Conservation (phyloP, 2,329 filamentous ascomycete species). For the Colletotrichum sp. region DNA sequence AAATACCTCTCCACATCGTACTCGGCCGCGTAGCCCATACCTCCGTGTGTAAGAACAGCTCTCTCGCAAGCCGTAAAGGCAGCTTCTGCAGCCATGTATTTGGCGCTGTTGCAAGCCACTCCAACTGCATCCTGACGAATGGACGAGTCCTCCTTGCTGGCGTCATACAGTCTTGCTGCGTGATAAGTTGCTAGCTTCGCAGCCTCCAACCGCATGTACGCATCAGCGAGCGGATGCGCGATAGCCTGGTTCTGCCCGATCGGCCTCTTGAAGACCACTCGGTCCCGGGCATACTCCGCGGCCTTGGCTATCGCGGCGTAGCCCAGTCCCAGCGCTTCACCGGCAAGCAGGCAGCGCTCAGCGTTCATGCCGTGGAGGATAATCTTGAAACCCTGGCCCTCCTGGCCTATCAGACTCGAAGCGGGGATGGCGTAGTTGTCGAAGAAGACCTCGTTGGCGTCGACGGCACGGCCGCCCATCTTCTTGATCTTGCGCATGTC, state of each 20-base stretch:
- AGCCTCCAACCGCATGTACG: conserved; percentile 69
- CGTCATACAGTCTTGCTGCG: conserved; percentile 67
- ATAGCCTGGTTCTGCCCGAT: conserved; percentile 73
- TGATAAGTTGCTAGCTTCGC: conserved; percentile 71
- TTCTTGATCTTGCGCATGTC: conserved; percentile 78
- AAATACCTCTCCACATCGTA: conserved; percentile 72
- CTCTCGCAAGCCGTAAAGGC: conserved; percentile 68
- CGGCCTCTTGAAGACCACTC: conserved; percentile 68
- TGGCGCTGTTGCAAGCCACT: conserved; percentile 71
- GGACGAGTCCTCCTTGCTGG: conserved; percentile 51
- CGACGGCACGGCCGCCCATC: conserved; percentile 83
- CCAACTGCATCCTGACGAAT: conserved; percentile 63
- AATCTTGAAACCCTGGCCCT: conserved; percentile 80
- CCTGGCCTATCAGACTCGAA: conserved; percentile 70
- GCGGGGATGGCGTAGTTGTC: conserved; percentile 74
- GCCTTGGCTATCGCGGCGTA: conserved; percentile 73
- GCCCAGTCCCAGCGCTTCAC: conserved; percentile 80
- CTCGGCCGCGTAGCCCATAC: conserved; percentile 69
- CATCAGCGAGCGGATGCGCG: conserved; percentile 68
- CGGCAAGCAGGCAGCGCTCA: conserved; percentile 76
- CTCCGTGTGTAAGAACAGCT: conserved; percentile 63
- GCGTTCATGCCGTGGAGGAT: conserved; percentile 83
- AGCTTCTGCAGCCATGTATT: conserved; percentile 72
- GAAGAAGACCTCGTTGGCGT: conserved; percentile 89
- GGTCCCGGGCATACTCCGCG: conserved; percentile 68